Percentiles rank a stretch among this genome's conserved stretches.
Evolutionary conservation across 257 asterid genomes (phyloP).

Genomic region (Anisodus acutangulus): DNA sequence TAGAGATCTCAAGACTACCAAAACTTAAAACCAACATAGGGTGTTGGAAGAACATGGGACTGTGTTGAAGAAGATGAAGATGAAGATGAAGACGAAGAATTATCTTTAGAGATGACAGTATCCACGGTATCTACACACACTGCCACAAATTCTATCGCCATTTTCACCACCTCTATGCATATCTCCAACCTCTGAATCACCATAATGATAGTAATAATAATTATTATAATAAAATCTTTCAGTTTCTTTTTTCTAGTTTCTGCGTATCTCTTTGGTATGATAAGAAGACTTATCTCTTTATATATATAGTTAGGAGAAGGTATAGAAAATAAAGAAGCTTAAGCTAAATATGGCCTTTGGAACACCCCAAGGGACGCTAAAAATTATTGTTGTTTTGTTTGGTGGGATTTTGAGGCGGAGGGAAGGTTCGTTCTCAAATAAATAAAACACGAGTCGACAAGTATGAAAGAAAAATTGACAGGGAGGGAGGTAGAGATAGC

Average conservation of each 20-base stretch:
- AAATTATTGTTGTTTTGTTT: not conserved
- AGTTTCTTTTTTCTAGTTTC: not conserved
- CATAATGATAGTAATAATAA: not conserved
- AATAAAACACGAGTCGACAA: not conserved
- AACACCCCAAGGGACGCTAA: not conserved
- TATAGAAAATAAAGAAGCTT: not conserved
- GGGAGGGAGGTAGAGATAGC: not conserved
- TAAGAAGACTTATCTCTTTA: not conserved
- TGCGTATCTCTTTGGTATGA: not conserved
- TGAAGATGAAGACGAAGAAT: not conserved
- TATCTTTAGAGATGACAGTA: not conserved
- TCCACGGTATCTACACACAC: not conserved
- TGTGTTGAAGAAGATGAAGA: not conserved
- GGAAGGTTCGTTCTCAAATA: not conserved
- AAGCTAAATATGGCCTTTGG: not conserved
- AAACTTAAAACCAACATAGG: constrained; percentile 22
- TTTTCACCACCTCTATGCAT: constrained; percentile 13
- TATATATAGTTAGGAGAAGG: not conserved
- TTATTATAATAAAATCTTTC: not conserved
- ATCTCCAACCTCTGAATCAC: not conserved
- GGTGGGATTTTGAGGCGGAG: not conserved
- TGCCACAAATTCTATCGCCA: constrained; percentile 3
- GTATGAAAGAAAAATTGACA: not conserved
- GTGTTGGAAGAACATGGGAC: not conserved
- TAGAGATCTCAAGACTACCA: not conserved